These are phyloP conservation scores for Malus domestica DNA, from an alignment of 306 rosid genomes.

Conservation along the genomic window DNA sequence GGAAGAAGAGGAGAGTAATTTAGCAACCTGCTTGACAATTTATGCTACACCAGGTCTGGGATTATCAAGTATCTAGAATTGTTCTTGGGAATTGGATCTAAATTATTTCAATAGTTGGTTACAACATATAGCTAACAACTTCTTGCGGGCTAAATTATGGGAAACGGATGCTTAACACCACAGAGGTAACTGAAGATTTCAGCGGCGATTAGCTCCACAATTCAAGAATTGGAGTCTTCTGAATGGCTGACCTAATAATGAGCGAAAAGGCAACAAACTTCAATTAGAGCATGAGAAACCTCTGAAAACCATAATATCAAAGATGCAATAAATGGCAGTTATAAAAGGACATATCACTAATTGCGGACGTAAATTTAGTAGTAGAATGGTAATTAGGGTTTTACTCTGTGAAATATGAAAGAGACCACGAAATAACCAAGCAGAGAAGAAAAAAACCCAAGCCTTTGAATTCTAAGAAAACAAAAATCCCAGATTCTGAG, in stretches of 20 bases:
- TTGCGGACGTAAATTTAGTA: slow-evolving; percentile 30
- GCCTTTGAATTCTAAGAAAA: slow-evolving; percentile 30
- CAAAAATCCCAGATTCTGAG: slow-evolving; percentile 26
- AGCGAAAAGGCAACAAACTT: slow-evolving; percentile 53
- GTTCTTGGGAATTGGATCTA: slow-evolving; percentile 34
- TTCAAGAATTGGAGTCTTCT: slow-evolving; percentile 44
- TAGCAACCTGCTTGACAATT: slow-evolving; percentile 22
- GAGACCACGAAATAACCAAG: slow-evolving; percentile 41
- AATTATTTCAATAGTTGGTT: slow-evolving; percentile 12
- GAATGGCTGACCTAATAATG: slow-evolving; percentile 61
- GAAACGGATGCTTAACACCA: slow-evolving; percentile 20
- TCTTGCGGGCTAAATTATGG: slow-evolving; percentile 27
- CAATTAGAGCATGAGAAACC: slow-evolving; percentile 74
- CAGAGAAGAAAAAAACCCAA: slow-evolving; percentile 37
- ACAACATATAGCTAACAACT: slow-evolving; percentile 2
- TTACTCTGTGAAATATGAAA: slow-evolving; percentile 48
- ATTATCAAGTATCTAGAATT: slow-evolving; percentile 7
- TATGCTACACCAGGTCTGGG: slow-evolving; percentile 29
- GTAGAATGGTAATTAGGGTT: slow-evolving; percentile 48
- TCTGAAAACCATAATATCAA: slow-evolving; percentile 60
- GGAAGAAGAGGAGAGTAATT: slow-evolving; percentile 25
- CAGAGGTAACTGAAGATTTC: slow-evolving; percentile 30
- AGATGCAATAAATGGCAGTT: slow-evolving; percentile 35
- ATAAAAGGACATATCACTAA: slow-evolving; percentile 3
- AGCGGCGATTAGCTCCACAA: slow-evolving; percentile 52